Conservation (phyloP, 2,329 filamentous ascomycete species). For the Aspergillus fumigatiaffinis region DNA sequence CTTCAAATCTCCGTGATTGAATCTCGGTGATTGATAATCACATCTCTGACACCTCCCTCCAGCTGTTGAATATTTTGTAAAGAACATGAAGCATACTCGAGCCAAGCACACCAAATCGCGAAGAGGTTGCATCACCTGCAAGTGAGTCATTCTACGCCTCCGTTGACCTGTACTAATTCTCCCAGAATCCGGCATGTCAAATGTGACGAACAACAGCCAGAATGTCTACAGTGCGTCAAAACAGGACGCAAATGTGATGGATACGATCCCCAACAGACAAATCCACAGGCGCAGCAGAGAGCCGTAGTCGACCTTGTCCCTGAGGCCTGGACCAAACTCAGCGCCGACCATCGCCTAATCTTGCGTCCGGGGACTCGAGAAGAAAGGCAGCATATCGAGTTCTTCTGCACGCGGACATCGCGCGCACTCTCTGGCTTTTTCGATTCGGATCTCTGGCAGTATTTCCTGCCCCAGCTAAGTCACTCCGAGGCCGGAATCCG, state of each 20-base stretch:
- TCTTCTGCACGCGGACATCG: slow-evolving; percentile 40
- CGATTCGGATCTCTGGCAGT: slow-evolving; percentile 22
- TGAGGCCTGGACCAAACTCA: not conserved
- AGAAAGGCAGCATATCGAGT: slow-evolving; percentile 35
- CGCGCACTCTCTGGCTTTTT: slow-evolving; percentile 42
- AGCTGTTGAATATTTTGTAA: too few relatives aligned
- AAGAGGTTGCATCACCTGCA: slow-evolving; percentile 52
- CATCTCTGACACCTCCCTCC: too few relatives aligned
- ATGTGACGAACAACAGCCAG: slow-evolving; percentile 54
- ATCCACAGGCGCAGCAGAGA: not conserved
- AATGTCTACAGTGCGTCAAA: slow-evolving; percentile 51
- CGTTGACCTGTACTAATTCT: not conserved
- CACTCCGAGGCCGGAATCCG: slow-evolving; percentile 45
- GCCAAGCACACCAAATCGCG: not conserved
- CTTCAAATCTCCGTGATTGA: too few relatives aligned
- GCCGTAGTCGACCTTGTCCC: not conserved
- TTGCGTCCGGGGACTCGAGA: slow-evolving; percentile 21
- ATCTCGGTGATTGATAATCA: too few relatives aligned
- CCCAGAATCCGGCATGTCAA: slow-evolving; percentile 53
- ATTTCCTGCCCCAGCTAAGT: slow-evolving; percentile 45
- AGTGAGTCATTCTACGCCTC: slow-evolving; percentile 36
- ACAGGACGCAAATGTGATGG: slow-evolving; percentile 57
- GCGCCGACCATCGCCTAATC: slow-evolving; percentile 9
- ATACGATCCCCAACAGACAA: slow-evolving; percentile 31
- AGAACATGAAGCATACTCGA: not conserved